phyloP scores from a whole-genome alignment of 1,284 basidiomycete genomes.

The Tylopilus orsonianus region DNA sequence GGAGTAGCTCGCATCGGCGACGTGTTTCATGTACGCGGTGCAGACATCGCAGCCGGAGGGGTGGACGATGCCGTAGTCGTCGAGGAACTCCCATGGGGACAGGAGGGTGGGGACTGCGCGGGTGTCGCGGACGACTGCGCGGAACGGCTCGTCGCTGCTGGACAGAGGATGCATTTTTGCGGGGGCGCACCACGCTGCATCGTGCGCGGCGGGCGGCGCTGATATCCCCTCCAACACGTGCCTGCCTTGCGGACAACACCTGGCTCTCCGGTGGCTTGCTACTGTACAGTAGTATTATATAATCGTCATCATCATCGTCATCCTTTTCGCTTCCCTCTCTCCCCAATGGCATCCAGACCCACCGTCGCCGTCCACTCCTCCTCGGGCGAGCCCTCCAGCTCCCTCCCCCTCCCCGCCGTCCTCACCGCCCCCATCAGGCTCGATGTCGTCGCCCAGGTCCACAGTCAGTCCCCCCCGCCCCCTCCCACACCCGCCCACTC shows the following conservation, averaged over 20 bases:
- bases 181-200: background rate
- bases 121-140: slow-evolving; percentile 27
- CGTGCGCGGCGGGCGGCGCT: slow-evolving; percentile 17
- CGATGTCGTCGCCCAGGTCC: slow-evolving; percentile 97
- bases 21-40: slow-evolving; percentile 42
- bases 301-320: background rate
- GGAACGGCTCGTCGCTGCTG: slow-evolving; percentile 33
- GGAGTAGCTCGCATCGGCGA: slow-evolving; percentile 40
- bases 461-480: slow-evolving; percentile 73
- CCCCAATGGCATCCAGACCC: slow-evolving; percentile 92
- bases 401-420: slow-evolving; percentile 94
- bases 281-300: slow-evolving; percentile 26
- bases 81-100: slow-evolving; percentile 40
- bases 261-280: slow-evolving; percentile 28
- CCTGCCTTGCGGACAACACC: slow-evolving; percentile 27
- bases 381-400: slow-evolving; percentile 84
- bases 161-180: slow-evolving; percentile 33
- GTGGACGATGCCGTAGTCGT: slow-evolving; percentile 44
- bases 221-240: slow-evolving; percentile 35
- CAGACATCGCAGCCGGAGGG: slow-evolving; percentile 40
- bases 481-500: background rate
- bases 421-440: slow-evolving; percentile 98
- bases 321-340: no score
- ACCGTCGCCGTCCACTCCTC: slow-evolving; percentile 81
- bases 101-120: slow-evolving; percentile 35